Evolutionary conservation across 768 basidiomycete genomes (phyloP).

Genomic region (Coprinopsis sp.): DNA sequence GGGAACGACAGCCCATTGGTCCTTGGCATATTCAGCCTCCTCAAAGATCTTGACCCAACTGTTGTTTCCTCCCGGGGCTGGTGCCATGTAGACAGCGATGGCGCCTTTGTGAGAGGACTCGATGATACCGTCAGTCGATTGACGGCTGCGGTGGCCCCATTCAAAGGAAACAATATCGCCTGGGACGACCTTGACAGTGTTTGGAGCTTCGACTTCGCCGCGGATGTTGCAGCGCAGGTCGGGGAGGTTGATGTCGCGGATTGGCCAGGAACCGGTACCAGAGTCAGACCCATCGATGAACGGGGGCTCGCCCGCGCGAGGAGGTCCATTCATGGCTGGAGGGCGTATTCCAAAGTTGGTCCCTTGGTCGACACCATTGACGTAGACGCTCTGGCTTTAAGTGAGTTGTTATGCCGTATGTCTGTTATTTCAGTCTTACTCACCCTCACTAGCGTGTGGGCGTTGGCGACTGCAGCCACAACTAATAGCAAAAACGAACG

Average conservation of each 20-base stretch:
- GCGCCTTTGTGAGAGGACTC: slow-evolving; percentile 32
- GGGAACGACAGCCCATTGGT: slow-evolving; percentile 28
- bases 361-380: slow-evolving; percentile 34
- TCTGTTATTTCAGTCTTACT: not conserved
- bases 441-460: slow-evolving; percentile 9
- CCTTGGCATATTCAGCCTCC: slow-evolving; percentile 21
- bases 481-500: not conserved
- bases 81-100: slow-evolving; percentile 30
- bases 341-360: slow-evolving; percentile 11
- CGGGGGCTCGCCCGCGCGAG: slow-evolving; percentile 7
- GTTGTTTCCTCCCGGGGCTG: slow-evolving; percentile 18
- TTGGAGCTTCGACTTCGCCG: slow-evolving; percentile 10
- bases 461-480: slow-evolving; percentile 1
- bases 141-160: slow-evolving; percentile 26
- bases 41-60: slow-evolving; percentile 32
- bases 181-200: slow-evolving; percentile 24
- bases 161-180: slow-evolving; percentile 32
- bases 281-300: slow-evolving; percentile 12
- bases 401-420: not conserved
- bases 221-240: slow-evolving; percentile 26
- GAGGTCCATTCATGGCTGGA: slow-evolving; percentile 11
- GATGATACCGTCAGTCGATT: slow-evolving; percentile 28
- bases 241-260: slow-evolving; percentile 20
- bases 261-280: slow-evolving; percentile 10
- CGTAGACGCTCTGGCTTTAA: slow-evolving; percentile 22